Conservation (phyloP, 2,329 filamentous ascomycete species). For the Dryadomyces quercivorus region DNA sequence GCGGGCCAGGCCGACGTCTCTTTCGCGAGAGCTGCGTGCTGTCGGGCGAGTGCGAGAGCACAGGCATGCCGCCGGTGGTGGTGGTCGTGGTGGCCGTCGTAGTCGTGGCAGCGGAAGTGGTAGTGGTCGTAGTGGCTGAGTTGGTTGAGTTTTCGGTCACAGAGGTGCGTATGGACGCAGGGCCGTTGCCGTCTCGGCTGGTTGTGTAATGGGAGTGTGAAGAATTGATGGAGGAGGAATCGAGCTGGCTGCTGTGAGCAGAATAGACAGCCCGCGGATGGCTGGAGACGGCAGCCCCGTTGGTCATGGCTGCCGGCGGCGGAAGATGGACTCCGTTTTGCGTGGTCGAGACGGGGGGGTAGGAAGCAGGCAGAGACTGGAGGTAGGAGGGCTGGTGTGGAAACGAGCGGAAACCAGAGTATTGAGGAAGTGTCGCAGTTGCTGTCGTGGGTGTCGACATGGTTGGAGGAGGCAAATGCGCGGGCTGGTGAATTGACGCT, state of each 20-base stretch:
- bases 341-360: slow-evolving; percentile 8
- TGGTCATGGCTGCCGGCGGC: slow-evolving; percentile 4
- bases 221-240: background rate
- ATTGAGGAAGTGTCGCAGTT: slow-evolving; percentile 58
- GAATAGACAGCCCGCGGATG: slow-evolving; percentile 2
- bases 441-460: slow-evolving; percentile 79
- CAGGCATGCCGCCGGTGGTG: slow-evolving; percentile 19
- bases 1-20: slow-evolving; percentile 47
- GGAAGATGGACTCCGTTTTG: background rate
- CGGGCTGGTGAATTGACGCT: background rate
- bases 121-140: slow-evolving; percentile 8
- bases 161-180: background rate
- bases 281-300: slow-evolving; percentile 3
- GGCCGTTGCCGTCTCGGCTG: slow-evolving; percentile 7
- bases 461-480: slow-evolving; percentile 7
- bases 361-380: slow-evolving; percentile 20
- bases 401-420: slow-evolving; percentile 54
- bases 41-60: slow-evolving; percentile 19
- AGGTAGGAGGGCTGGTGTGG: slow-evolving; percentile 30
- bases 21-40: slow-evolving; percentile 28
- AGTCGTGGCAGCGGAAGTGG: slow-evolving; percentile 18
- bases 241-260: background rate
- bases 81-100: slow-evolving; percentile 14
- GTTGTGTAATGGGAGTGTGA: slow-evolving; percentile 18
- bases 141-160: slow-evolving; percentile 13